Percentiles rank a stretch among this genome's conserved stretches.
Evolutionary conservation across 768 basidiomycete genomes (phyloP).

Genomic region (Suillus clintonianus): DNA sequence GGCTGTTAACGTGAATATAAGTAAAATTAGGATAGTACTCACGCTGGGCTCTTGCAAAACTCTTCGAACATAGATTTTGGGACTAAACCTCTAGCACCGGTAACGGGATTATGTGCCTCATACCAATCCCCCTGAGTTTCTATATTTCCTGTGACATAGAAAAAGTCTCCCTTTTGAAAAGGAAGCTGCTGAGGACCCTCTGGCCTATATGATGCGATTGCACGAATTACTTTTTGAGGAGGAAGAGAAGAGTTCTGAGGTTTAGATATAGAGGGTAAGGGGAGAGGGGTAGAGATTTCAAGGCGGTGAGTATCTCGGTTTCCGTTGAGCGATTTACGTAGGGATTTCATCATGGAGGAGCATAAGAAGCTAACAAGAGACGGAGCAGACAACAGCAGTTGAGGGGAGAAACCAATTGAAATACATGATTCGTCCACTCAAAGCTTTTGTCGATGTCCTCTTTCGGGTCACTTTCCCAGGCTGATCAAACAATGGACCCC

Average conservation of each 20-base stretch:
- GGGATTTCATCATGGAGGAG: constrained; percentile 66
- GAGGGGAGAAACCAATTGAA: constrained; percentile 17
- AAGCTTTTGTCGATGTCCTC: not conserved
- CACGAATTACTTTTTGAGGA: constrained; percentile 95
- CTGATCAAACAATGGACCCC: not conserved
- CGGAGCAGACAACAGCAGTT: constrained; percentile 18
- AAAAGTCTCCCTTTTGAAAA: constrained; percentile 95
- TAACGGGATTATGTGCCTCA: constrained; percentile 92
- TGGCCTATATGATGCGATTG: constrained; percentile 65
- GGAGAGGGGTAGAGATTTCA: constrained; percentile 71
- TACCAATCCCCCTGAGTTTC: constrained; percentile 69
- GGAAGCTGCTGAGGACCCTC: constrained; percentile 82
- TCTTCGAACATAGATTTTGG: constrained; percentile 89
- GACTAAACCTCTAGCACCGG: constrained; percentile 89
- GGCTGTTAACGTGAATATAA: constrained; percentile 3
- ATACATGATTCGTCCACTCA: constrained; percentile 6
- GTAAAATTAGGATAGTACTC: constrained; percentile 30
- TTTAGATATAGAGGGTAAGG: constrained; percentile 68
- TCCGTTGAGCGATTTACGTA: constrained; percentile 78
- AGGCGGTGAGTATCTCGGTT: constrained; percentile 58
- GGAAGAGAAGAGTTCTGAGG: constrained; percentile 72
- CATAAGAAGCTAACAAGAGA: constrained; percentile 2
- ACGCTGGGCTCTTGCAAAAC: constrained; percentile 75
- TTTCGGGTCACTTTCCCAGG: not conserved
- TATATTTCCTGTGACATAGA: constrained; percentile 86